Base-by-base conservation (phyloP, 2,329 filamentous ascomycete species). In the Triangularia setosa region DNA sequence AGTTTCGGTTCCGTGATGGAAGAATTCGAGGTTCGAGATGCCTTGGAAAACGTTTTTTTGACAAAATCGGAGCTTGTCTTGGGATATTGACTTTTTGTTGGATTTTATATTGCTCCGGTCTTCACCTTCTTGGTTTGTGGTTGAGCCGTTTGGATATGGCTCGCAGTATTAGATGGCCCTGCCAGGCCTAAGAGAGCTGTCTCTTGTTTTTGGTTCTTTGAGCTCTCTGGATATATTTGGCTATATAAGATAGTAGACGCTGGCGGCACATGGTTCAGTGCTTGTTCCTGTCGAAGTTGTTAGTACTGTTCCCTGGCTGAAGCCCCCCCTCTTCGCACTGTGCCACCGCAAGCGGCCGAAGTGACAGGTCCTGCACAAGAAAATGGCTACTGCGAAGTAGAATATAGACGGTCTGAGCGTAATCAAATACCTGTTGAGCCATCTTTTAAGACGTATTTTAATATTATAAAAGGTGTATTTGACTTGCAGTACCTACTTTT, bases 1-100 rank as follows among this genome's bases (percentile, higher is more conserved):
- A 88, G 85, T 16, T 88, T 88, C 67, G 86, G 86, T 27, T 86
- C 86, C 18, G 86, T 88, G 3, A 81, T 87, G 79, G 86, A 88
- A 69, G 84, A 87, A 69, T 87, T 87, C 70, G 90, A 92, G 77
- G 84, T 92, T 40, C 81, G 84, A 58, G 93, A 97, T 78, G 92
- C 92, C 23, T 77, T 97, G 62, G 89, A 89, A 72, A 88, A 83
- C 40, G 82, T 92, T 24, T 81, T 92, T 68, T 87, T 84, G 8
- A 83, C 81, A 25, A 89, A 88, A 76, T 75, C 76, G 2, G 79
- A 81, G 11, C 33, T 62, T 35, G 66, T 62, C 6, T 56, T 67
- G 53, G 65, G 48, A 14, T 59, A 48, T 48, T 48, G 40, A 48
- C 4, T 8, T 33, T 48, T 48, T 21, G n/a, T 9, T 48, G 40